Percentiles rank a stretch among this genome's conserved stretches.
These are phyloP conservation scores for Suillus alpinus DNA, from an alignment of 768 basidiomycete genomes.

Conservation along the genomic window DNA sequence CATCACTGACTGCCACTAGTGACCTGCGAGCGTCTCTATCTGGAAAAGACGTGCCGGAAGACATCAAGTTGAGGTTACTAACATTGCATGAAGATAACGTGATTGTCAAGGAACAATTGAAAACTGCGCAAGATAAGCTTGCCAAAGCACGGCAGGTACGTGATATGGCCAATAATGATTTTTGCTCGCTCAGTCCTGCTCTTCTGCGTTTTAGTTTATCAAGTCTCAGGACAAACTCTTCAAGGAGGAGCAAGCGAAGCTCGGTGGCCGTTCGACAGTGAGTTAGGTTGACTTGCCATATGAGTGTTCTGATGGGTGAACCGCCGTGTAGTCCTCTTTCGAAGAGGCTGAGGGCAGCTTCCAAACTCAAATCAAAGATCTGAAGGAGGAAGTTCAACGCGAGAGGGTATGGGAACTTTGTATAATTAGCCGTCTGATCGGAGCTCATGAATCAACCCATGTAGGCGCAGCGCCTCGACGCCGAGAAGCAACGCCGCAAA, in stretches of 20 bases:
- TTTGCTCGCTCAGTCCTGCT: neutral
- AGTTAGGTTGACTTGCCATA: constrained; percentile 16
- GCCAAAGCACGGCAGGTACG: constrained; percentile 72
- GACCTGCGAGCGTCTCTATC: constrained; percentile 75
- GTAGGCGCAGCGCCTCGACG: constrained; percentile 53
- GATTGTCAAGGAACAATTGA: constrained; percentile 65
- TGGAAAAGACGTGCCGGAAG: constrained; percentile 79
- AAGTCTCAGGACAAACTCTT: constrained; percentile 88
- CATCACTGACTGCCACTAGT: constrained; percentile 35
- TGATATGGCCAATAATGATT: neutral
- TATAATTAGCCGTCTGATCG: neutral
- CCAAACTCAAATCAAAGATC: constrained; percentile 59
- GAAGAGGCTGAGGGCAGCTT: constrained; percentile 72
- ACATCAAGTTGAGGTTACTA: constrained; percentile 72
- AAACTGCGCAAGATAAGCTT: constrained; percentile 73
- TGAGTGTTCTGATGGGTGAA: constrained; percentile 7
- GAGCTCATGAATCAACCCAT: constrained; percentile 5
- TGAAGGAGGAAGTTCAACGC: constrained; percentile 61
- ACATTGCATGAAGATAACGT: constrained; percentile 77
- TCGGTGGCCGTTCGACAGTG: constrained; percentile 45
- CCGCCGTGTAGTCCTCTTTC: constrained; percentile 44
- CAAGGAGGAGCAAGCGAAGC: constrained; percentile 73
- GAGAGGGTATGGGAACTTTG: constrained; percentile 43
- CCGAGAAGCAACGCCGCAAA: constrained; percentile 56
- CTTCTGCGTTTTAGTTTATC: constrained; percentile 65